Base-by-base conservation (phyloP, 225 moss, liverwort and hornwort species). In the Rhytidiadelphus loreus region DNA sequence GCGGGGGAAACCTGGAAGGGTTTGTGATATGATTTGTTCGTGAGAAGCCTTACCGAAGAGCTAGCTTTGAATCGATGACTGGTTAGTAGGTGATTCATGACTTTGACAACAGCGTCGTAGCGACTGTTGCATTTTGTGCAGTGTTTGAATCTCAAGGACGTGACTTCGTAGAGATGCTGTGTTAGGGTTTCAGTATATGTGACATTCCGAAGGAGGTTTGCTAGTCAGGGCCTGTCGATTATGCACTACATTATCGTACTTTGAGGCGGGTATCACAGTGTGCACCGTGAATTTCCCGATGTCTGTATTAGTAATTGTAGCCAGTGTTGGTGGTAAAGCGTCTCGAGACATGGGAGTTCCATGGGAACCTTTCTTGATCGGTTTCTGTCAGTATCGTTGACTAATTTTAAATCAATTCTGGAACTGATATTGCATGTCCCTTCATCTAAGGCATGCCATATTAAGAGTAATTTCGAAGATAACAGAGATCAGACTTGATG, bases 161-260 rank as follows among this genome's bases (percentile, higher is more conserved):
- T 86, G 13, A 52, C 61, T 63, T 39, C 46, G 19, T 77, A 70
- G 33, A 81, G 68, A 57, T 59, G 83, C 13, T 77, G 13, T 68
- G 60, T 87, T 92, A 87, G 92, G 91, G 72, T 89, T 90, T 87
- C 87, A 43, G 60, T 69, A 14, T 61, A 43, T 32, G 8, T 19
- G 75, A 43, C 64, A 26, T 35, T 43, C n/a, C 19, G 71, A 48
- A 78, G 56, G 50, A 84, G 68, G 33, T 24, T 88, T 81, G 50
- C 70, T 50, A 48, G 77, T 87, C 29, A 65, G 76, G 69, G 60
- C 65, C 83, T 66, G 64, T 87, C 41, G 56, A 32, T 39, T 61
- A 23, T 72, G 85, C 58, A 78, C 37, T 60, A 18, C 59, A 55
- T 43, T 53, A 52, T 43, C 77, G n/a, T 65, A 22, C 72, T 74